Evolutionary conservation across 2,329 filamentous ascomycete species (phyloP), one percentile per base, ranked within the genome.

Genomic region (Colletotrichum tropicale): DNA sequence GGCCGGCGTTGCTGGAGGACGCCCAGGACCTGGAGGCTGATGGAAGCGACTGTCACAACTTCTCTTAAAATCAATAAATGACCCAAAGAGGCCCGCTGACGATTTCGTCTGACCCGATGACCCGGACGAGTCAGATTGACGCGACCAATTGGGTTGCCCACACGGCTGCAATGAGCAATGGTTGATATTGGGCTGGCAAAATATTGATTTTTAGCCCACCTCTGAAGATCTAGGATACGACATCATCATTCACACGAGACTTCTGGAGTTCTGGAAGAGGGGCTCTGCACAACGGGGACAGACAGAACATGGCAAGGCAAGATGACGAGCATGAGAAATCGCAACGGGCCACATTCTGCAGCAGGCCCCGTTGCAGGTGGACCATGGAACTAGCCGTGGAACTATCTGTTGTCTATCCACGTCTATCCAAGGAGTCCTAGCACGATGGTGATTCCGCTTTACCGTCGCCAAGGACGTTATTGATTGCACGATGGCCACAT

Each of bases 161-260:
- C 60, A 56, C 18, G 48, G 18, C 58, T 58, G 52, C 62, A 34
- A 68, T 52, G 64, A 70, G 64, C 21, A 76, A 65, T 58, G 43
- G 48, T 48, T 26, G 56, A 74, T 74, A 73, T 74, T 73, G 26
- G 56, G n/a, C 32, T 64, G 62, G 43, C 68, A 18, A 32, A 69
- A 73, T 75, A 73, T 76, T 74, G 74, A 48, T 26, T 67, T 56
- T 65, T 56, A 61, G 65, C 32, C 70, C 70, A 76, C 65, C 61
- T 66, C 43, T 65, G 32, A 48, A 43, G 36, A 69, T 62, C 55
- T 58, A 30, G 52, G 21, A 71, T 66, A 66, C 67, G 52, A 75
- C 36, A 62, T 56, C 30, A 38, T 61, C 28, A 30, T 48, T 56
- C 13, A 38, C 28, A 36, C 38, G 64, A 68, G n/a, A 6, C 34